These are phyloP conservation scores for Spergularia bocconei DNA, from an alignment of 148 eudicot genomes.

Conservation along the genomic window DNA sequence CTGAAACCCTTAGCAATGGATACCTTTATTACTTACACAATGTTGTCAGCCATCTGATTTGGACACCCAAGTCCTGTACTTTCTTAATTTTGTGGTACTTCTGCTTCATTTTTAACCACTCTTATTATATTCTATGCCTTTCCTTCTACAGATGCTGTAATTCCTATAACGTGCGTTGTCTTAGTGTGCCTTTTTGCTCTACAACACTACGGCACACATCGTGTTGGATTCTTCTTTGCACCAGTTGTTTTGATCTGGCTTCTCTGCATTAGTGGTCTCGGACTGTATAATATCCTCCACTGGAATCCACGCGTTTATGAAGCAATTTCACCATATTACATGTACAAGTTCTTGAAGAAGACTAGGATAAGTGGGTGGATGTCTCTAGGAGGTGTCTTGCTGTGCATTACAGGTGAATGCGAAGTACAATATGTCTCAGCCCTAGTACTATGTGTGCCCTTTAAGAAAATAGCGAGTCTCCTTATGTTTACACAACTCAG, in stretches of 20 bases:
- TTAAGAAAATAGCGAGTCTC: not conserved
- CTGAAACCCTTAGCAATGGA: not conserved
- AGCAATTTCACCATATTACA: constrained; percentile 87
- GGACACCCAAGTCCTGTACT: not conserved
- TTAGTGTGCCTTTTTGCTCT: constrained; percentile 82
- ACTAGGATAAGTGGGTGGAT: constrained; percentile 84
- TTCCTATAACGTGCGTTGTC: constrained; percentile 85
- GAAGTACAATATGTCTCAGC: not conserved
- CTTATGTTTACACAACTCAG: constrained; percentile 1
- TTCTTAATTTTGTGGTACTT: not conserved
- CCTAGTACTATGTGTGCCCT: not conserved
- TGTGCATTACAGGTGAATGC: constrained; percentile 84
- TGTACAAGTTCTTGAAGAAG: constrained; percentile 89
- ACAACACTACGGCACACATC: constrained; percentile 95
- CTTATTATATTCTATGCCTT: not conserved
- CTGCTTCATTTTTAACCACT: not conserved
- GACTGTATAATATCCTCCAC: constrained; percentile 67
- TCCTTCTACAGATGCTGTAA: constrained; percentile 69
- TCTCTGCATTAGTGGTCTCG: constrained; percentile 74
- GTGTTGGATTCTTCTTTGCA: constrained; percentile 78
- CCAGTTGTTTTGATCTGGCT: constrained; percentile 83
- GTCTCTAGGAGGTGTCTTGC: constrained; percentile 86
- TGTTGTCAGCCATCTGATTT: not conserved
- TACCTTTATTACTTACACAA: not conserved
- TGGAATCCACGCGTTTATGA: constrained; percentile 80